Conservation (phyloP, 768 basidiomycete species). For the Lyophyllum shimeji region DNA sequence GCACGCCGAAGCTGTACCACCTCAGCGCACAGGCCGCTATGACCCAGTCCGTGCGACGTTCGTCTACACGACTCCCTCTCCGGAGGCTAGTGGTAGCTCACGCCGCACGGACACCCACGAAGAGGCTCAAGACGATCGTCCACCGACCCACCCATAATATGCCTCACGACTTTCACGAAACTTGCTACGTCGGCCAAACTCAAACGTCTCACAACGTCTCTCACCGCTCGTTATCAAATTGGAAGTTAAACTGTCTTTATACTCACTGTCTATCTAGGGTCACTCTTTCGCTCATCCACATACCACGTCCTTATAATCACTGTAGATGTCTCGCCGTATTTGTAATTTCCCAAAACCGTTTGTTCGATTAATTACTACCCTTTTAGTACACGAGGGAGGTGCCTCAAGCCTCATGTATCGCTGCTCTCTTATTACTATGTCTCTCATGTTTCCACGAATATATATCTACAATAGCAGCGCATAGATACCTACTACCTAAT, state of each 20-base stretch:
- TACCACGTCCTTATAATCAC: slow-evolving; percentile 3
- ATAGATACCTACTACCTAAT: slow-evolving; percentile 5
- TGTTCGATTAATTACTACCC: slow-evolving; percentile 4
- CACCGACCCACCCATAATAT: slow-evolving; percentile 4
- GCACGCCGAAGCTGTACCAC: slow-evolving; percentile 18
- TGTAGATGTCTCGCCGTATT: background rate
- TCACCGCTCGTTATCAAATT: slow-evolving; percentile 9
- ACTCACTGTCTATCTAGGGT: background rate
- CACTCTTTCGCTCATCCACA: background rate
- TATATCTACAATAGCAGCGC: background rate
- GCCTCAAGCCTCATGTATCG: slow-evolving; percentile 6
- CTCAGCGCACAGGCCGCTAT: slow-evolving; percentile 44
- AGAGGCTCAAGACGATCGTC: background rate
- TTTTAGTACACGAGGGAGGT: slow-evolving; percentile 1
- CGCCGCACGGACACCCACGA: slow-evolving; percentile 18
- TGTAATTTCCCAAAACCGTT: slow-evolving; percentile 2
- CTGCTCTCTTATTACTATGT: background rate
- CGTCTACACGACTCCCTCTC: slow-evolving; percentile 30
- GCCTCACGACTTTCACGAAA: slow-evolving; percentile 18
- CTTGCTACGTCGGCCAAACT: slow-evolving; percentile 10
- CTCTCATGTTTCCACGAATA: background rate
- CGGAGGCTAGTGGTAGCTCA: slow-evolving; percentile 20
- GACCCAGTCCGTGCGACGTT: slow-evolving; percentile 51
- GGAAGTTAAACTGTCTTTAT: slow-evolving; percentile 6
- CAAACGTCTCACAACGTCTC: slow-evolving; percentile 7